phyloP scores from a whole-genome alignment of 2,329 filamentous ascomycete species.

The Ophiostoma montium region DNA sequence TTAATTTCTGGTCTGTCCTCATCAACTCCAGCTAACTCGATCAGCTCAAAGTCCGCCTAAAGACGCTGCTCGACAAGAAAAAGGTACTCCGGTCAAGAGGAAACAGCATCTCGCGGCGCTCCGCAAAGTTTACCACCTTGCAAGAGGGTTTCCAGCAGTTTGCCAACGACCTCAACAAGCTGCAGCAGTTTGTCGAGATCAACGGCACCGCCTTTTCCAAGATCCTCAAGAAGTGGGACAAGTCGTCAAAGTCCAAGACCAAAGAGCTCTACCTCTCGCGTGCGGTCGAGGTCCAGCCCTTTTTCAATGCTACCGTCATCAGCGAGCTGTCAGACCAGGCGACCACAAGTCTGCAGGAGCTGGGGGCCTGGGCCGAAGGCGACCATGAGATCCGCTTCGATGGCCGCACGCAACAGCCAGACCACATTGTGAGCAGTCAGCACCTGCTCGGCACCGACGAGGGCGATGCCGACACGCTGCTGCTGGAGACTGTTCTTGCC shows the following conservation, averaged over 20 bases:
- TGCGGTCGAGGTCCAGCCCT: slow-evolving; percentile 93
- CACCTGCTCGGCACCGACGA: slow-evolving; percentile 65
- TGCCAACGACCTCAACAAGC: slow-evolving; percentile 88
- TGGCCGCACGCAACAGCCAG: slow-evolving; percentile 25
- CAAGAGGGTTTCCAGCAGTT: slow-evolving; percentile 98
- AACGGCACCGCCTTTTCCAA: slow-evolving; percentile 98
- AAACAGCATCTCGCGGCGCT: slow-evolving; percentile 67
- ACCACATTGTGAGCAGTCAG: slow-evolving; percentile 52
- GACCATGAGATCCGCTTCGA: slow-evolving; percentile 74
- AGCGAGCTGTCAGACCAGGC: slow-evolving; percentile 94
- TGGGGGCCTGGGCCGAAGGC: slow-evolving; percentile 93
- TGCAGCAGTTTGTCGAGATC: slow-evolving; percentile 96
- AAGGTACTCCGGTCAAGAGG: slow-evolving; percentile 70
- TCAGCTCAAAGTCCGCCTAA: slow-evolving; percentile 83
- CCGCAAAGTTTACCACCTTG: slow-evolving; percentile 84
- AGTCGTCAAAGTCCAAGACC: slow-evolving; percentile 96
- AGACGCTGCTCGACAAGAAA: slow-evolving; percentile 91
- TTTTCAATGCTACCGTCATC: slow-evolving; percentile 95
- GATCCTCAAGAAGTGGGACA: slow-evolving; percentile 99
- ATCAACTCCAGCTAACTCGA: not conserved
- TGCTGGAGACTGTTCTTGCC: slow-evolving; percentile 73
- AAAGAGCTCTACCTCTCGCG: slow-evolving; percentile 94
- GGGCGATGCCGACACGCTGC: slow-evolving; percentile 74
- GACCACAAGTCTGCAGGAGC: slow-evolving; percentile 86
- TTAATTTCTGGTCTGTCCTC: slow-evolving; percentile 8